These are phyloP conservation scores for Starmera stellimalicola DNA, from an alignment of 1,139 yeast species.

Conservation along the genomic window DNA sequence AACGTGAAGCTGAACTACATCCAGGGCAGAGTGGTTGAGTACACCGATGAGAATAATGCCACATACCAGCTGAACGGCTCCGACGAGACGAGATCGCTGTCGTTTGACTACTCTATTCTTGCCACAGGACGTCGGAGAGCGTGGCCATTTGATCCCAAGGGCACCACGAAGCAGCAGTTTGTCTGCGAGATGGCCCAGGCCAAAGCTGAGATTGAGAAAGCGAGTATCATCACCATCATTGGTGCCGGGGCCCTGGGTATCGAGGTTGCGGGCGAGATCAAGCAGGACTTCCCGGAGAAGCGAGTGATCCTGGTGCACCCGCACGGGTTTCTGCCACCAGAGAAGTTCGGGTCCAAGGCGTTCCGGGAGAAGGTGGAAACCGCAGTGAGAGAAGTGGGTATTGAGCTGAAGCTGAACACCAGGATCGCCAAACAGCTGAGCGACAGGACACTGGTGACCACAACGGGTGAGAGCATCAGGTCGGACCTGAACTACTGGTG, in stretches of 20 bases:
- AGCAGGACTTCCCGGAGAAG: conserved; percentile 17
- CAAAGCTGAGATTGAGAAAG: conserved; percentile 13
- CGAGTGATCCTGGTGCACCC: conserved; percentile 20
- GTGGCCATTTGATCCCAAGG: conserved; percentile 47
- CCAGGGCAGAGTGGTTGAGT: conserved; percentile 32
- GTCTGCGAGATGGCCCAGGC: conserved; percentile 20
- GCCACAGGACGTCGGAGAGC: conserved; percentile 43
- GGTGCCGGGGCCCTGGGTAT: conserved; percentile 25
- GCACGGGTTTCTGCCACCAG: conserved; percentile 15
- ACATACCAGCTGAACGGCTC: conserved; percentile 9
- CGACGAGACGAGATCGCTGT: conserved; percentile 19
- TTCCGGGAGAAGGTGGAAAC: conserved; percentile 28
- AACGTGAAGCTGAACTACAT: conserved; percentile 23
- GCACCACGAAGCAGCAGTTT: conserved; percentile 17
- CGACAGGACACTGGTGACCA: conserved; percentile 14
- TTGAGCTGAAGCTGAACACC: conserved; percentile 13
- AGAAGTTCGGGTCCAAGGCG: conserved; percentile 11
- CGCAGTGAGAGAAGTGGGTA: conserved; percentile 28
- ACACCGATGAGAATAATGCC: conserved; percentile 23
- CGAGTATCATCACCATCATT: conserved; percentile 18
- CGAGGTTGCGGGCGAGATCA: conserved; percentile 24
- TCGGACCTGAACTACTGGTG: conserved; percentile 32
- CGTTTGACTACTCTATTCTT: conserved; percentile 39
- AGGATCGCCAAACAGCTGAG: conserved; percentile 14
- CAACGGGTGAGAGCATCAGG: conserved; percentile 40